These are phyloP conservation scores for Angophora floribunda DNA, from an alignment of 345 rosid genomes.

Conservation along the genomic window DNA sequence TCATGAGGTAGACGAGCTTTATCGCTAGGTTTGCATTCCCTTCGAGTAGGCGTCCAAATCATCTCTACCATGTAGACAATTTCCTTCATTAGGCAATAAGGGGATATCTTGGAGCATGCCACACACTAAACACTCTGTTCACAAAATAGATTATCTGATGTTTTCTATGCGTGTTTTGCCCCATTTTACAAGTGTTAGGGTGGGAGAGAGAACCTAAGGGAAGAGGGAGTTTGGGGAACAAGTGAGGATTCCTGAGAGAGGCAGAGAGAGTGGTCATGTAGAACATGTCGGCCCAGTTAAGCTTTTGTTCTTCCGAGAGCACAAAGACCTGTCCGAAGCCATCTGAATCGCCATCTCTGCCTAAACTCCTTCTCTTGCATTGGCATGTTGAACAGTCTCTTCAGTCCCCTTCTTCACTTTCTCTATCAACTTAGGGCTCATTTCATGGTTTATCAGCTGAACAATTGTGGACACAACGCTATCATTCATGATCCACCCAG, in stretches of 20 bases:
- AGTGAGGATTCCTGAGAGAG: background rate
- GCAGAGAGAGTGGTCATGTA: background rate
- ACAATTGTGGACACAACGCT: background rate
- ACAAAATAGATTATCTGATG: background rate
- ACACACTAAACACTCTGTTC: background rate
- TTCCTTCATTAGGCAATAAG: background rate
- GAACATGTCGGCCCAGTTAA: slow-evolving; percentile 4
- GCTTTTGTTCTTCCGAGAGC: slow-evolving; percentile 1
- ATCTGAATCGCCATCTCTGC: background rate
- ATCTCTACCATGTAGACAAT: slow-evolving; percentile 19
- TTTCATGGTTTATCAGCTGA: slow-evolving; percentile 2
- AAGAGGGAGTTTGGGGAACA: background rate
- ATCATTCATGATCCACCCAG: too few species aligned
- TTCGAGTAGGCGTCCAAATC: slow-evolving; percentile 28
- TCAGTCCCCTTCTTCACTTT: background rate
- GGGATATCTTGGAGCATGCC: background rate
- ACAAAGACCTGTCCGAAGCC: background rate
- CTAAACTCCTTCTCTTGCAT: background rate
- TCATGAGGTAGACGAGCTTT: slow-evolving; percentile 21
- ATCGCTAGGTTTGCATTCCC: slow-evolving; percentile 26
- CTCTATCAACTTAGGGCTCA: background rate
- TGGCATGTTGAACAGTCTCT: background rate
- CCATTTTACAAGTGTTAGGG: fast-evolving
- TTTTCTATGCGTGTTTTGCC: background rate
- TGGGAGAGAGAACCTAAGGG: background rate